Percentiles rank a stretch among this genome's conserved stretches.
Evolutionary conservation across 2,329 filamentous ascomycete genomes (phyloP).

Genomic region (Colletotrichum simmondsii): DNA sequence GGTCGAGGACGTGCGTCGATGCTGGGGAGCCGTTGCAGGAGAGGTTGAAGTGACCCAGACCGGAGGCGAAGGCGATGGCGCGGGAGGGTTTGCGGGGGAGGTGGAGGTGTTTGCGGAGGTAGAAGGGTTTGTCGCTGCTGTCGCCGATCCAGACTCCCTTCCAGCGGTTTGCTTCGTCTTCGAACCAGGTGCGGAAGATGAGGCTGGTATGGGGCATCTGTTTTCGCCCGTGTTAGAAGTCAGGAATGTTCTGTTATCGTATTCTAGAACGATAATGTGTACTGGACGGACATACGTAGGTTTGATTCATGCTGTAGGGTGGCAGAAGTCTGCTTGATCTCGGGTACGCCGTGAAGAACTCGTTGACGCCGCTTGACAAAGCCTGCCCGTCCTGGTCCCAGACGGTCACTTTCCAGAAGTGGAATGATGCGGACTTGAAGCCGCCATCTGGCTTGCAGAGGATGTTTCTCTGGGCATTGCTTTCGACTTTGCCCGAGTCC

Average conservation of each 20-base stretch:
- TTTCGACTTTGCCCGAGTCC: slow-evolving; percentile 37
- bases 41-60: slow-evolving; percentile 52
- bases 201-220: slow-evolving; percentile 52
- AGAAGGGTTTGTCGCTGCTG: slow-evolving; percentile 51
- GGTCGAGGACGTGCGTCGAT: slow-evolving; percentile 48
- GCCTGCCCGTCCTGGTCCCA: slow-evolving; percentile 46
- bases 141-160: slow-evolving; percentile 53
- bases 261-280: neutral
- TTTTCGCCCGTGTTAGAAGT: neutral
- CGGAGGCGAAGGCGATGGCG: slow-evolving; percentile 49
- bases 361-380: slow-evolving; percentile 41
- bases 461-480: slow-evolving; percentile 38
- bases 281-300: slow-evolving; percentile 40
- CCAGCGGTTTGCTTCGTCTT: slow-evolving; percentile 51
- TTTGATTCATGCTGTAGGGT: slow-evolving; percentile 54
- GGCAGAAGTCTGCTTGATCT: slow-evolving; percentile 46
- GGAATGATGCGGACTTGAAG: slow-evolving; percentile 47
- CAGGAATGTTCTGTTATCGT: neutral
- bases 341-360: slow-evolving; percentile 53
- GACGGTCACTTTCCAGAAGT: slow-evolving; percentile 49
- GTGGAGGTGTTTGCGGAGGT: slow-evolving; percentile 47
- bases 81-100: slow-evolving; percentile 43
- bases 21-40: slow-evolving; percentile 46
- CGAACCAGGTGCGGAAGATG: slow-evolving; percentile 54
- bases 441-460: slow-evolving; percentile 41